A percentile compares a stretch with the other conserved stretches of the same genome.
Evolutionary conservation across 192 early-diverging fungal species (phyloP).

Genomic region (Entophlyctis helioformis): DNA sequence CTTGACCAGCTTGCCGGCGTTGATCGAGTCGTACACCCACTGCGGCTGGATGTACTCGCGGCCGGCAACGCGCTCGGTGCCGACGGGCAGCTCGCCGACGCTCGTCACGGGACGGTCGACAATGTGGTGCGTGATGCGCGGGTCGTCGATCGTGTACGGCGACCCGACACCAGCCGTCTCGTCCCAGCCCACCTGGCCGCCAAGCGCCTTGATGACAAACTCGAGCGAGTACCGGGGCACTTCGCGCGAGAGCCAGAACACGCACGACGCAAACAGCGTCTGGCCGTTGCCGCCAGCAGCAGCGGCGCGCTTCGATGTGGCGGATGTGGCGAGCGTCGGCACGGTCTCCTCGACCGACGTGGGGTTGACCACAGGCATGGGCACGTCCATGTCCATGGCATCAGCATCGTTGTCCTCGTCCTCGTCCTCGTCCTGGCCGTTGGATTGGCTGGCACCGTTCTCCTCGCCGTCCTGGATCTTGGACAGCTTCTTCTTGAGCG

Average conservation of each 20-base stretch:
- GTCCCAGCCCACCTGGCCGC: slow-evolving; percentile 87
- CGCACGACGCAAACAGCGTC: slow-evolving; percentile 45
- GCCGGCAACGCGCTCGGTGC: slow-evolving; percentile 3
- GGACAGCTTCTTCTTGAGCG: slow-evolving; percentile 26
- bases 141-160: slow-evolving; percentile 64
- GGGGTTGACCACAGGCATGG: slow-evolving; percentile 17
- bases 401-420: slow-evolving; percentile 11
- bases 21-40: slow-evolving; percentile 93
- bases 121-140: slow-evolving; percentile 82
- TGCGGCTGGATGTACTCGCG: slow-evolving; percentile 93
- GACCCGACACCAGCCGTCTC: slow-evolving; percentile 61
- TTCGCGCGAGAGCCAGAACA: slow-evolving; percentile 87
- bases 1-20: slow-evolving; percentile 63
- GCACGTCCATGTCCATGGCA: slow-evolving; percentile 19
- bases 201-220: slow-evolving; percentile 82
- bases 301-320: background rate
- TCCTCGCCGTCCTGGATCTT: slow-evolving; percentile 13
- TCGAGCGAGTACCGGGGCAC: slow-evolving; percentile 86
- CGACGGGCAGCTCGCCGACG: background rate
- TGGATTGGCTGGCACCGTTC: slow-evolving; percentile 2
- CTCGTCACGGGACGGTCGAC: slow-evolving; percentile 60
- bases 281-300: slow-evolving; percentile 3
- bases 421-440: slow-evolving; percentile 10
- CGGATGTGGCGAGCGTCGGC: slow-evolving; percentile 5
- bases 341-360: slow-evolving; percentile 15